Evolutionary conservation across 2,329 filamentous ascomycete genomes (phyloP).

Genomic region (Corynespora cassiicola): DNA sequence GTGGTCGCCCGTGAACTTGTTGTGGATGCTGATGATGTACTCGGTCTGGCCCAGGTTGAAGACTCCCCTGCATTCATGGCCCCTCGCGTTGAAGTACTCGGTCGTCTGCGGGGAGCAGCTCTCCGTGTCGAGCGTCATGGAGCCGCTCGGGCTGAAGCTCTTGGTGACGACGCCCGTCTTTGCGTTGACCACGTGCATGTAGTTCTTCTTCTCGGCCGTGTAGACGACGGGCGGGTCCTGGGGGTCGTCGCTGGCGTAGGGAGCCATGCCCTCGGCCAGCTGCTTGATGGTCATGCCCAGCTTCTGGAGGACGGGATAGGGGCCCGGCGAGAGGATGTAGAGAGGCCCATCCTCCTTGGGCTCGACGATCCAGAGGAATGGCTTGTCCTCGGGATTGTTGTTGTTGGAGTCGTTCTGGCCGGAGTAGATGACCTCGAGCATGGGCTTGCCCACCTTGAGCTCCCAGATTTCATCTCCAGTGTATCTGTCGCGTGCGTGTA

Average conservation of each 20-base stretch:
- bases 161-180: slow-evolving; percentile 82
- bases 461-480: slow-evolving; percentile 87
- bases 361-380: slow-evolving; percentile 95
- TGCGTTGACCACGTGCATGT: slow-evolving; percentile 87
- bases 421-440: slow-evolving; percentile 87
- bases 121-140: slow-evolving; percentile 71
- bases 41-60: slow-evolving; percentile 86
- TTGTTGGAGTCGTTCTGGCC: slow-evolving; percentile 64
- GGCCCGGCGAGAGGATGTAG: slow-evolving; percentile 81
- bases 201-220: slow-evolving; percentile 89
- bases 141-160: slow-evolving; percentile 79
- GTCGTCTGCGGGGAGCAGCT: slow-evolving; percentile 72
- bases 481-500: slow-evolving; percentile 88
- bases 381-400: slow-evolving; percentile 66
- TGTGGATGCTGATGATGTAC: slow-evolving; percentile 87
- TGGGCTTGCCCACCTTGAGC: slow-evolving; percentile 81
- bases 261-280: slow-evolving; percentile 81
- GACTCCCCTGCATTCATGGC: slow-evolving; percentile 74
- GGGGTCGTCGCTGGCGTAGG: slow-evolving; percentile 74
- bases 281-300: slow-evolving; percentile 81
- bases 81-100: slow-evolving; percentile 59
- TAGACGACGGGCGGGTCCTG: slow-evolving; percentile 78
- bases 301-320: slow-evolving; percentile 65
- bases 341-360: slow-evolving; percentile 85
- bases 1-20: slow-evolving; percentile 72